Evolutionary conservation across 2,329 filamentous ascomycete species (phyloP), one percentile per base, ranked within the genome.

Genomic region (Cephalotrichum gorgonifer): DNA sequence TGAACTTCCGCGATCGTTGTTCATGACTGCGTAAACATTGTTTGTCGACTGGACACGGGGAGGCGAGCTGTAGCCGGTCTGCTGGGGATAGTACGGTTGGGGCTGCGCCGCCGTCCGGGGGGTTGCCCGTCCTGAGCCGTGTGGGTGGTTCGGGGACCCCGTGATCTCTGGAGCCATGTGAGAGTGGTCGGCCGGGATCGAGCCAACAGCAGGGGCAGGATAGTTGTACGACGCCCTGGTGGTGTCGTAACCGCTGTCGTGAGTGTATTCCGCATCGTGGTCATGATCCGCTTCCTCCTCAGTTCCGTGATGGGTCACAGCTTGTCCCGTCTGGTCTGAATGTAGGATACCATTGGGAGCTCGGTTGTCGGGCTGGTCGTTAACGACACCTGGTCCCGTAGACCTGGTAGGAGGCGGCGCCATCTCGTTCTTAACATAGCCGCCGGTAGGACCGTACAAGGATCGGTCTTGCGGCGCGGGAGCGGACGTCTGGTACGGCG

Each of bases 1-100:
- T 11, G 79, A 65, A 27, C 73, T 68, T 44, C 72, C 79, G 25
- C 87, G 79, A 52, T 88, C 85, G 61, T 87, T 88, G 63, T 85
- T 90, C 70, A 95, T 89, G 54, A 94, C 85, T 64, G 83, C 94
- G 74, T 95, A 95, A 46, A 95, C 72, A 61, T 82, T 94, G 71
- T 87, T 90, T 1, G 85, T 76, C 52, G 81, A 74, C 50, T 75
- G 71, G 8, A 78, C 73, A 39, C 88, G 83, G 22, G 89, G 88
- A 44, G 90, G 85, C 1, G 88, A 90, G 62, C 74, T 85, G 68
- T 94, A 95, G 25, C 83, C 83, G 46, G 75, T 64, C 62, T 74
- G 73, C 52, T 78, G 78, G 6, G 76, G 65, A 67, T 94, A 96
- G 64, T 89, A 88, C 2, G 81, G 72, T 56, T 86, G 84, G 33